phyloP scores from a whole-genome alignment of 2,329 filamentous ascomycete genomes.

The Cladosporium oxysporum region DNA sequence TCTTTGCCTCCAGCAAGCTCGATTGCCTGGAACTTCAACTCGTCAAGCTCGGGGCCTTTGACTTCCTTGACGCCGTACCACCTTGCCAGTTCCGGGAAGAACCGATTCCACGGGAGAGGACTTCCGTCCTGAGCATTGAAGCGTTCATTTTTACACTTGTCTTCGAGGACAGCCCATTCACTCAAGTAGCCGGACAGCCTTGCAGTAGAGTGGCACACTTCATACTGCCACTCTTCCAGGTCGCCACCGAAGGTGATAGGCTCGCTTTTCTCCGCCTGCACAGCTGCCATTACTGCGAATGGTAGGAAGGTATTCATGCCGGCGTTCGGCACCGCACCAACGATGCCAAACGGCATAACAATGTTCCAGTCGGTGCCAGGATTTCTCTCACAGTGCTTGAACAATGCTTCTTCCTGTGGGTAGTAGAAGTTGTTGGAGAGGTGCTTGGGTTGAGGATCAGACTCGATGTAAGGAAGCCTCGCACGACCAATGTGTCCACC shows the following conservation, averaged over 20 bases:
- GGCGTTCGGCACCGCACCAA: slow-evolving; percentile 50
- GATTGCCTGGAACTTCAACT: slow-evolving; percentile 21
- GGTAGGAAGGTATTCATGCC: slow-evolving; percentile 51
- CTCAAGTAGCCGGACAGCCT: slow-evolving; percentile 50
- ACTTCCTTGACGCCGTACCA: slow-evolving; percentile 41
- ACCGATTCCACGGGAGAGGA: slow-evolving; percentile 48
- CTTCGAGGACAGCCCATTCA: slow-evolving; percentile 50
- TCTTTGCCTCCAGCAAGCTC: slow-evolving; percentile 21
- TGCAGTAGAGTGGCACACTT: slow-evolving; percentile 43
- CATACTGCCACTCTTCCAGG: slow-evolving; percentile 45
- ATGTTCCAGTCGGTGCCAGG: slow-evolving; percentile 46
- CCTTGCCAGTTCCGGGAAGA: slow-evolving; percentile 49
- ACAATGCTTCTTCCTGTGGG: slow-evolving; percentile 51
- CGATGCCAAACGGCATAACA: slow-evolving; percentile 47
- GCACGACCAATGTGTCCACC: slow-evolving; percentile 48
- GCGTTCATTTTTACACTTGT: slow-evolving; percentile 43
- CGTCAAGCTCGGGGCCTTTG: slow-evolving; percentile 23
- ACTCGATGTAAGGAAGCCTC: slow-evolving; percentile 46
- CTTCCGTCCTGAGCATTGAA: slow-evolving; percentile 52
- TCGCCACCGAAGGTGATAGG: slow-evolving; percentile 48
- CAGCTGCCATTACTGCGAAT: slow-evolving; percentile 50
- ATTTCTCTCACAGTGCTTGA: slow-evolving; percentile 40
- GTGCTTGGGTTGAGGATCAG: slow-evolving; percentile 44
- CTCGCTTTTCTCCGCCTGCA: slow-evolving; percentile 43
- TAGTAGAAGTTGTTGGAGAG: slow-evolving; percentile 56